Evolutionary conservation across 2,329 filamentous ascomycete species (phyloP), one percentile per base, ranked within the genome.

Genomic region (Fusarium sp.): DNA sequence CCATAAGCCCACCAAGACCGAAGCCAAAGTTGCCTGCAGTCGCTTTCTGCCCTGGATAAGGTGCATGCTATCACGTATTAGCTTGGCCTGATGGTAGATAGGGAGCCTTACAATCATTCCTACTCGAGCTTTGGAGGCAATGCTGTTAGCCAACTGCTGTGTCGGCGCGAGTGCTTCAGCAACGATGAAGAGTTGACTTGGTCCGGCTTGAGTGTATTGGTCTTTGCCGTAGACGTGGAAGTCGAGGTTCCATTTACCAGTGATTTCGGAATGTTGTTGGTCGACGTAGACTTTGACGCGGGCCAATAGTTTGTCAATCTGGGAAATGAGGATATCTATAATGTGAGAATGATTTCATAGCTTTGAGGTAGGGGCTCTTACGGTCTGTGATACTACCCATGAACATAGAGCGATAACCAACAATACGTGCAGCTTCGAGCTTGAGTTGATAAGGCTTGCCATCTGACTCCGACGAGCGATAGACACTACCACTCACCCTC

Each of bases 21-120:
- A 80, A 80, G 0, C 84, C 86, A 48, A 89, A 84, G 66, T 89
- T 89, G 0, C 88, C 88, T 0, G 83, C 81, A 0, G 86, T 89
- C 0, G 87, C 87, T n/a, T 85, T 84, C 73, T 89, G 87, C 1
- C 84, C 83, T 0, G 81, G 79, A 61, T 89, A 89, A 0, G 84
- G 81, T 1, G 79, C 84, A 69, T 90, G 88, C 75, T 77, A 5
- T 12, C 2, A 8, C 2, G 3, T 7, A 26, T 70, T 28, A 70
- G 59, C 5, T 6, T 14, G 0, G 9, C 11, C 4, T 3, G 9
- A 15, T 1, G 0, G 2, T 2, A 6, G 8, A 7, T 3, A 6
- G 0, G 22, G 3, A 24, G 13, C 51, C 75, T 51, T 28, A 76
- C 75, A 58, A 81, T 81, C 75, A 80, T 76, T 12, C 63, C 80